Conservation (phyloP, 768 basidiomycete genomes). For the Tricholoma bakamatsutake region DNA sequence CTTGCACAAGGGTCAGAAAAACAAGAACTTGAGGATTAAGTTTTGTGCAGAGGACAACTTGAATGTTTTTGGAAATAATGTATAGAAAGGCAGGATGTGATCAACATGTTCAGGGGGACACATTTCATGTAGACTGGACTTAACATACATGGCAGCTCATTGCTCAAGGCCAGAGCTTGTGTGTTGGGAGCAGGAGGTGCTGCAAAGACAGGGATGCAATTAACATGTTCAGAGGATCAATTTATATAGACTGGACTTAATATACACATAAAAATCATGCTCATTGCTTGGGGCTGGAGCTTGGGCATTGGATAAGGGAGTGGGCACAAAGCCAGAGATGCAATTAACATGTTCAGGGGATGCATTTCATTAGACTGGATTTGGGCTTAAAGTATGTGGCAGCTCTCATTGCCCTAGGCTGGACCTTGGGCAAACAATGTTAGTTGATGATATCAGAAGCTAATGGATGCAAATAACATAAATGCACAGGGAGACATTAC, state of each 20-base stretch:
- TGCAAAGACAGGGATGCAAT: neutral
- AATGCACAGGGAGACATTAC: neutral
- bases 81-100: neutral
- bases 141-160: neutral
- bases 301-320: neutral
- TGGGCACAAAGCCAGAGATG: neutral
- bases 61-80: neutral
- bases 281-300: neutral
- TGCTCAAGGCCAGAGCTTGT: neutral
- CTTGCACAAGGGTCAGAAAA: neutral
- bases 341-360: neutral
- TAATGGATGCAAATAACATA: neutral
- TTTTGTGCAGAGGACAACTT: neutral
- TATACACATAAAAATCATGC: neutral
- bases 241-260: neutral
- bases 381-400: neutral
- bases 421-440: neutral
- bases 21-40: neutral
- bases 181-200: neutral
- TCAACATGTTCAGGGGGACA: neutral
- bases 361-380: neutral
- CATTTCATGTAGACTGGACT: neutral
- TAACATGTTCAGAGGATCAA: too few relatives aligned
- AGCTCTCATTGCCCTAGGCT: neutral
- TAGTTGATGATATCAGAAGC: neutral